Evolutionary conservation across 306 rosid genomes (phyloP).

Genomic region (Citrullus amarus): DNA sequence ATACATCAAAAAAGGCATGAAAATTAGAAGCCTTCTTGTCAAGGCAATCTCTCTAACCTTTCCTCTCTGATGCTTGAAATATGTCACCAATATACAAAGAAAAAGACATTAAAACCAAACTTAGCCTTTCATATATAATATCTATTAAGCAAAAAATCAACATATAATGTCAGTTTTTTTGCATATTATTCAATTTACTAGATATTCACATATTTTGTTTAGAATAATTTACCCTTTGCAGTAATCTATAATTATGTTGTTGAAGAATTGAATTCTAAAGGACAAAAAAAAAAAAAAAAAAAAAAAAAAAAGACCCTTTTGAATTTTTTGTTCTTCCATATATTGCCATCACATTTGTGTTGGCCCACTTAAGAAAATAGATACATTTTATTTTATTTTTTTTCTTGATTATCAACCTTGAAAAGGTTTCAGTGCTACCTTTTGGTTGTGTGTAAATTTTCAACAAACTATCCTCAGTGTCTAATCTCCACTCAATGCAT

Average conservation of each 20-base stretch:
- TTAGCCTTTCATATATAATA: background rate
- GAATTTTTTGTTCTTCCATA: background rate
- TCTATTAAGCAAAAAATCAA: background rate
- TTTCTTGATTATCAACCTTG: too few relatives aligned
- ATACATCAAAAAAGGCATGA: background rate
- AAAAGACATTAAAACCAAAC: background rate
- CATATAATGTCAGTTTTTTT: background rate
- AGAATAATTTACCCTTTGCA: background rate
- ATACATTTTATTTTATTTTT: too few relatives aligned
- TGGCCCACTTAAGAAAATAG: background rate
- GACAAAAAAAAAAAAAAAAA: background rate
- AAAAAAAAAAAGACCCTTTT: background rate
- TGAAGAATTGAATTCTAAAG: background rate
- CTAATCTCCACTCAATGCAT: background rate
- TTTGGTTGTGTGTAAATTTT: too few relatives aligned
- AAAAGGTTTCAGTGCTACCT: too few relatives aligned
- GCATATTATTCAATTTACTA: background rate
- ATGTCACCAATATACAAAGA: background rate
- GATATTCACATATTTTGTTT: background rate
- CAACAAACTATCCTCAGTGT: too few relatives aligned
- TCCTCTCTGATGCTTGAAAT: background rate
- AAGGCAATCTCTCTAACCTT: background rate
- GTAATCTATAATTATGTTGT: background rate
- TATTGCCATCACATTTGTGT: background rate
- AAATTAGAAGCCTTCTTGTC: background rate